Base-by-base conservation (phyloP, 768 basidiomycete genomes). In the Baorangia bicolor region DNA sequence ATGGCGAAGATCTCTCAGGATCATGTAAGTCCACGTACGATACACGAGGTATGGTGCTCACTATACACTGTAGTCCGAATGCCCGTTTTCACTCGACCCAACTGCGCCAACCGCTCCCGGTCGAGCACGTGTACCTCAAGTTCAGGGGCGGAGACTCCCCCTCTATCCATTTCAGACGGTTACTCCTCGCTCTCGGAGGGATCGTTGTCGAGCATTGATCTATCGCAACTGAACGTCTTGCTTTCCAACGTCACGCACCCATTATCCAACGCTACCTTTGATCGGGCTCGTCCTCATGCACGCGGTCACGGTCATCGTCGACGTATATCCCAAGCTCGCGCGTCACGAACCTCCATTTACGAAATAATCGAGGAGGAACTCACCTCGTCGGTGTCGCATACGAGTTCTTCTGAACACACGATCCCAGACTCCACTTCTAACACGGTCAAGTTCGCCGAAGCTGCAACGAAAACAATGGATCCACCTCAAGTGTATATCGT, bases 331-430 rank as follows among this genome's bases (percentile, higher is more conserved):
- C 79, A 84, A 45, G 79, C 82, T 28, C 81, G 82, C 20, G 78
- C 80, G 10, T 86, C 86, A 13, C 78, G 86, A 5, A 74, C 82
- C 0, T 91, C 90, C 0, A 79, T 89, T 0, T 92, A 90, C 59
- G 90, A 91, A 66, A 91, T 87, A 0, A 92, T 92, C 45, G 79
- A 90, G 52, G 90, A 92, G 62, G 91, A 92, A 58, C 66, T 75
- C 13, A 74, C 77, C 5, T 77, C 74, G 0, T 49, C 69, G 3
- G 39, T 60, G 10, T 71, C 74, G 4, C 45, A 63, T 2, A 48
- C 65, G 27, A 64, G 55, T 20, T 75, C 76, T 0, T 62, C 67
- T 2, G 66, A 62, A 7, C 59, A 53, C 9, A 46, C 58, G 4
- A 6, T 28, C 23, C 48, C 51, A 3, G 45, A 50, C 6, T 67